These are phyloP conservation scores for Serendipita vermifera DNA, from an alignment of 768 basidiomycete genomes.

Conservation along the genomic window DNA sequence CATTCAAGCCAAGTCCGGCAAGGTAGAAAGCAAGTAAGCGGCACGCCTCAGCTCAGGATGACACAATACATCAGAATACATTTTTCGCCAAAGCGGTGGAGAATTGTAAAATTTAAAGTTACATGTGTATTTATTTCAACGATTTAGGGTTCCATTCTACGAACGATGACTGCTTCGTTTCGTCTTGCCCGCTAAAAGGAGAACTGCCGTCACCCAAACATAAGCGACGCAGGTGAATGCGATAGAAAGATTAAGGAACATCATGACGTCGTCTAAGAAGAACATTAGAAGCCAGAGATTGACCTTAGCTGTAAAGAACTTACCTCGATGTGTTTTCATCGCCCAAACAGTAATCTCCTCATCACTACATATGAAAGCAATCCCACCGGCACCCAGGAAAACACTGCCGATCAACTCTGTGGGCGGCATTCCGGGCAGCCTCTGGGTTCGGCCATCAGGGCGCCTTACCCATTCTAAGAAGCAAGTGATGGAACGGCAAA, in stretches of 20 bases:
- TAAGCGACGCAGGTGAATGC: conserved; percentile 79
- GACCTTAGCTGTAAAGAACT: conserved; percentile 17
- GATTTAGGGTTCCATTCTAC: no score
- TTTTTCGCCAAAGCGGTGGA: no score
- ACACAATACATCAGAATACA: no score
- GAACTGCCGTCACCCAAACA: conserved; percentile 44
- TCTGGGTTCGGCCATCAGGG: conserved; percentile 56
- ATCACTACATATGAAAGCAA: conserved; percentile 79
- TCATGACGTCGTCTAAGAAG: conserved; percentile 70
- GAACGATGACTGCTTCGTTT: no score
- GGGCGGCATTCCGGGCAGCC: conserved; percentile 77
- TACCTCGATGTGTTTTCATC: conserved; percentile 84
- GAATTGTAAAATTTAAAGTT: no score
- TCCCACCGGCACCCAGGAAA: conserved; percentile 74
- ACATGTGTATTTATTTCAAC: no score
- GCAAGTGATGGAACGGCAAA: conserved; percentile 78
- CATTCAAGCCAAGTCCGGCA: no score
- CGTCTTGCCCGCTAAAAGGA: neutral
- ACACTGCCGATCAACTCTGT: conserved; percentile 85
- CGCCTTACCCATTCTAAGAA: conserved; percentile 84
- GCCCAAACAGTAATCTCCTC: conserved; percentile 85
- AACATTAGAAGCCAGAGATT: neutral
- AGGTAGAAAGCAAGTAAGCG: no score
- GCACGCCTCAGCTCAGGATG: no score
- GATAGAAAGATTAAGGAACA: conserved; percentile 62